These are phyloP conservation scores for Xylaria longipes DNA, from an alignment of 495 filamentous ascomycete genomes.

Conservation along the genomic window DNA sequence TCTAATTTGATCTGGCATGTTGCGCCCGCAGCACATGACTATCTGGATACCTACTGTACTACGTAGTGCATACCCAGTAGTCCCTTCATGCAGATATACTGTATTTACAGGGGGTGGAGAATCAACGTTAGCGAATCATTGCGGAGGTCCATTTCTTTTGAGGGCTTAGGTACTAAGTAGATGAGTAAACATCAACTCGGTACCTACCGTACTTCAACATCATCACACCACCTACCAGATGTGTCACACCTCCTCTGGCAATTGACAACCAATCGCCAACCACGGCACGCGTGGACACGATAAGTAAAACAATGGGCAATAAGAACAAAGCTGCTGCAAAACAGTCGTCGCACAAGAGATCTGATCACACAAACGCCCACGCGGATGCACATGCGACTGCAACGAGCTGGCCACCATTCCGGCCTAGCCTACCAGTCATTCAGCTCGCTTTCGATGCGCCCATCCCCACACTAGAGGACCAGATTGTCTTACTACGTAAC, in stretches of 20 bases:
- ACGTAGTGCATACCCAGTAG: background rate
- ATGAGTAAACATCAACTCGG: background rate
- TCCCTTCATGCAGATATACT: background rate
- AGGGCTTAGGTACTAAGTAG: background rate
- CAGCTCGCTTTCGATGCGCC: slow-evolving; percentile 67
- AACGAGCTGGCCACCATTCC: slow-evolving; percentile 80
- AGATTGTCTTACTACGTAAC: slow-evolving; percentile 77
- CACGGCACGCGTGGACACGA: background rate
- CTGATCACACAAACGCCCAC: slow-evolving; percentile 3
- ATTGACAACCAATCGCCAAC: background rate
- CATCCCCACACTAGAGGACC: slow-evolving; percentile 57
- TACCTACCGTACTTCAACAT: background rate
- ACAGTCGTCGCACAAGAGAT: slow-evolving; percentile 10
- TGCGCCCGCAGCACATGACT: background rate
- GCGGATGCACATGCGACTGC: slow-evolving; percentile 20
- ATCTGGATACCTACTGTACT: too few relatives aligned
- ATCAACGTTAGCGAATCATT: background rate
- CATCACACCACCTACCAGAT: background rate
- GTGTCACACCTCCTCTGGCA: background rate
- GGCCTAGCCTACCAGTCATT: slow-evolving; percentile 70
- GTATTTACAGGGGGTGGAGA: background rate
- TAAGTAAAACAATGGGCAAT: slow-evolving; percentile 13
- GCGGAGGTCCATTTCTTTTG: background rate
- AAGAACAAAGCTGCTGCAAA: slow-evolving; percentile 18
- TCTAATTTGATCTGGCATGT: background rate